These are phyloP conservation scores for Aspergillus incahuasiensis DNA, from an alignment of 495 filamentous ascomycete genomes.

Conservation along the genomic window DNA sequence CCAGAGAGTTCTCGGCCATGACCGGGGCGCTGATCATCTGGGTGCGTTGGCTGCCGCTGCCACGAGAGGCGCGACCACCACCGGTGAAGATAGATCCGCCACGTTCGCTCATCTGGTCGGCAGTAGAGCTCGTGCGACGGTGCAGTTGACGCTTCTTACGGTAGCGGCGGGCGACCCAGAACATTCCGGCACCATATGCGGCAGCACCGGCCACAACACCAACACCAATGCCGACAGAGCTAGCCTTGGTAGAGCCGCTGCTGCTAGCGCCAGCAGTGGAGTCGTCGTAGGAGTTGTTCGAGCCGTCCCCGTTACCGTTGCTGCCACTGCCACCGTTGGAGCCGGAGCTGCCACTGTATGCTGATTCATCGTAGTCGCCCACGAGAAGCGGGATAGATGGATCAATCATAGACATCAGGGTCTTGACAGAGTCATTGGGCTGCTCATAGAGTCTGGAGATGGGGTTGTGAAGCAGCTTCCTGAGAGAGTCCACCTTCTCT, in stretches of 20 bases:
- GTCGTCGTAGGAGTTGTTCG: slow-evolving; percentile 28
- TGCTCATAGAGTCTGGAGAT: slow-evolving; percentile 70
- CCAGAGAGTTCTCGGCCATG: slow-evolving; percentile 94
- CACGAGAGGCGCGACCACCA: slow-evolving; percentile 37
- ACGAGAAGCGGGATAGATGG: slow-evolving; percentile 74
- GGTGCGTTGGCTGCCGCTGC: slow-evolving; percentile 60
- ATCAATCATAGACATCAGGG: slow-evolving; percentile 78
- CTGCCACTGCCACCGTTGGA: slow-evolving; percentile 16
- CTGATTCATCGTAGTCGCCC: slow-evolving; percentile 41
- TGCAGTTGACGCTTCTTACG: slow-evolving; percentile 80
- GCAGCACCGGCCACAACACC: slow-evolving; percentile 75
- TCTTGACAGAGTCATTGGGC: slow-evolving; percentile 48
- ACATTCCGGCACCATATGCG: slow-evolving; percentile 98
- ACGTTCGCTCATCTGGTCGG: slow-evolving; percentile 45
- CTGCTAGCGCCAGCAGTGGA: slow-evolving; percentile 43
- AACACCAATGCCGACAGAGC: slow-evolving; percentile 78
- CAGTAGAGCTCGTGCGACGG: slow-evolving; percentile 63
- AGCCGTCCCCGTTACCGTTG: slow-evolving; percentile 22
- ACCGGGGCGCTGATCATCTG: slow-evolving; percentile 80
- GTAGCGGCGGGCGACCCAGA: slow-evolving; percentile 89
- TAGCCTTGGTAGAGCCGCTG: slow-evolving; percentile 54
- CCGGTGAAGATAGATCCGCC: slow-evolving; percentile 30
- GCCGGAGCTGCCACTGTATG: slow-evolving; percentile 19
- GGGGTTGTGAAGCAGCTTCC: slow-evolving; percentile 61
- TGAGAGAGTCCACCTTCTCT: slow-evolving; percentile 57